Base-by-base conservation (phyloP, 2,329 filamentous ascomycete genomes). In the Dendryphion nanum region DNA sequence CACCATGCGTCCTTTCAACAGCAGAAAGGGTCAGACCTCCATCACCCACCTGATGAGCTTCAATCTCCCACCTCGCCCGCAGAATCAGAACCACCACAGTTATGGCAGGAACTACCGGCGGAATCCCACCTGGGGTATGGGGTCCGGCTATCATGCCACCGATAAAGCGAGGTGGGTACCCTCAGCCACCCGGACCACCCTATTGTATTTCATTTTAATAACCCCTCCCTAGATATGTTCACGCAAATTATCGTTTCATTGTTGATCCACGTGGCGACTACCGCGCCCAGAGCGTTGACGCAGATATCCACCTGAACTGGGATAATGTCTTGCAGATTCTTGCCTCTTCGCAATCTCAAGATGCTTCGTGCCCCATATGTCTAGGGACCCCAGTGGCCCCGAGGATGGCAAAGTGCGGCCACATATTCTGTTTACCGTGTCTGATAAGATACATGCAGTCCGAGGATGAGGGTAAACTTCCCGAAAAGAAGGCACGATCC, bases 31-130 rank as follows among this genome's bases (percentile, higher is more conserved):
- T 37, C 91, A 96, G 68, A 96, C 89, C 37, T 95, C 88, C 57
- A 98, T 98, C 62, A 97, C 93, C 28, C 93, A 98, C 67, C 72
- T 98, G 40, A 86, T 98, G 76, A 91, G 91, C 71, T 95, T 96
- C 67, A 82, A 86, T 30, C 74, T 89, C 15, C 86, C 90, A 16
- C 82, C 86, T 29, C 81, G 87, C 33, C 84, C 85, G 16, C 79
- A 83, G 44, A 76, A 76, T 53, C 77, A 80, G 52, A 70, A 72
- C 40, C 70, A 75, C 40, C 63, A 74, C 49, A 74, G 78, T 44
- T 75, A 80, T 23, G 76, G 79, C 13, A 62, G 70, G 37, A 57
- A 57, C 33, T 59, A 61, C 54, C 80, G 86, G 40, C 77, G 86
- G 37, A 85, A 87, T 63, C 82, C 84, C 30, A 85, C 84, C 2